These are phyloP conservation scores for Erigeron canadensis DNA, from an alignment of 129 eudicot genomes.

Conservation along the genomic window DNA sequence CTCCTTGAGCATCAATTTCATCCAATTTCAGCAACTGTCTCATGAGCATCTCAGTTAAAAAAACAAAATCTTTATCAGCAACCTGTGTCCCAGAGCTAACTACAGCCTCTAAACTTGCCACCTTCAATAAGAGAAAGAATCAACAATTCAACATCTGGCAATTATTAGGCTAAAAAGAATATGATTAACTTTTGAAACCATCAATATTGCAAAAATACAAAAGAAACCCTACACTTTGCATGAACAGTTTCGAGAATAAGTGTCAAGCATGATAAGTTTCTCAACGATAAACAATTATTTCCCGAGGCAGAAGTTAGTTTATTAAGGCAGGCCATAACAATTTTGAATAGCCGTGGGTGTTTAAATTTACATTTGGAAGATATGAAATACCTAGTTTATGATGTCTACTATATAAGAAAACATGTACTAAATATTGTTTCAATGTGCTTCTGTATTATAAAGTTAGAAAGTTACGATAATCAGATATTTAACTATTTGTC, in stretches of 20 bases:
- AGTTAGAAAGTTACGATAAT: neutral
- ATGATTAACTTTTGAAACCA: slow-evolving; percentile 2
- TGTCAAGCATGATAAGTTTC: neutral
- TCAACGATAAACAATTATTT: neutral
- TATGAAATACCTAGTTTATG: neutral
- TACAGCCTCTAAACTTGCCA: slow-evolving; percentile 55
- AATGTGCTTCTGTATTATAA: neutral
- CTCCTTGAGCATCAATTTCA: slow-evolving; percentile 82
- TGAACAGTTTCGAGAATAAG: neutral
- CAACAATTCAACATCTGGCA: neutral
- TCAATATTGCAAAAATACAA: neutral
- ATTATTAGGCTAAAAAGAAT: neutral
- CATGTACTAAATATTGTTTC: neutral
- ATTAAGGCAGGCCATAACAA: neutral
- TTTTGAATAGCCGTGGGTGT: neutral
- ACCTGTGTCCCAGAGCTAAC: slow-evolving; percentile 67
- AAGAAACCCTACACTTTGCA: neutral
- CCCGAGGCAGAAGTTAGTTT: neutral
- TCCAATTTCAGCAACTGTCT: slow-evolving; percentile 81
- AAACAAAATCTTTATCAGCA: slow-evolving; percentile 58
- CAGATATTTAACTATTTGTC: neutral
- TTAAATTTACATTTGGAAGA: neutral
- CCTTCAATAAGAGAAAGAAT: slow-evolving; percentile 41
- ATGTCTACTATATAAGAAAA: neutral
- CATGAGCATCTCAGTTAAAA: slow-evolving; percentile 77